Percentiles rank a stretch among this genome's conserved stretches.
phyloP scores from a whole-genome alignment of 106 monocot genomes.

The Cymbidium sinense region DNA sequence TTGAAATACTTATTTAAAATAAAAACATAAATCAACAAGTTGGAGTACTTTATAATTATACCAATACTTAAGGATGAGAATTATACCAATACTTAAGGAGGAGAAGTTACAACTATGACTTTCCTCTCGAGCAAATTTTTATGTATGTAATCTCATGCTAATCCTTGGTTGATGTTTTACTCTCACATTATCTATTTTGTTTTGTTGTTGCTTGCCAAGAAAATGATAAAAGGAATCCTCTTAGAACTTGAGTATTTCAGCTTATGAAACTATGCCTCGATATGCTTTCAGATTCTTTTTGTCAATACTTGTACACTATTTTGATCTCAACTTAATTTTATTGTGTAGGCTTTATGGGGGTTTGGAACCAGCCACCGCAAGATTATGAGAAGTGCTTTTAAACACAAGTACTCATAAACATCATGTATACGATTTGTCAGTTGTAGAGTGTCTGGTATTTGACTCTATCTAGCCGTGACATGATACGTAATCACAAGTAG shows the following conservation, averaged over 20 bases:
- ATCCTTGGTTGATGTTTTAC: neutral
- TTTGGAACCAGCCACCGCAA: slow-evolving; percentile 56
- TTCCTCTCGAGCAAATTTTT: neutral
- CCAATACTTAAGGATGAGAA: no score
- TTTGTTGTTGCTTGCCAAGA: neutral
- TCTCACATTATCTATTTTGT: neutral
- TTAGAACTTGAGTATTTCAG: slow-evolving; percentile 2
- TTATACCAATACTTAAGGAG: no score
- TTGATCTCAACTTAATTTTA: slow-evolving; percentile 10
- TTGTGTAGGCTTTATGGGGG: slow-evolving; percentile 60
- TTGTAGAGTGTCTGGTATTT: neutral
- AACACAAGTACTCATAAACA: neutral
- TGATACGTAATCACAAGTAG: neutral
- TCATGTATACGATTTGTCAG: neutral
- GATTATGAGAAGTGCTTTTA: slow-evolving; percentile 73
- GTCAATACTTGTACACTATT: neutral
- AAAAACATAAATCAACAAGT: no score
- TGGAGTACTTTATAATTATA: no score
- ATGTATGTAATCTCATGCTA: neutral
- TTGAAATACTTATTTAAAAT: no score
- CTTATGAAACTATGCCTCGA: neutral
- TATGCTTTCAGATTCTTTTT: neutral
- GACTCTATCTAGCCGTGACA: neutral
- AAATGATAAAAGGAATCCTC: neutral
- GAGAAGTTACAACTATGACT: neutral